Percentiles rank a stretch among this genome's conserved stretches.
Evolutionary conservation across 192 early-diverging fungal species (phyloP).

Genomic region (Coemansia sp.): DNA sequence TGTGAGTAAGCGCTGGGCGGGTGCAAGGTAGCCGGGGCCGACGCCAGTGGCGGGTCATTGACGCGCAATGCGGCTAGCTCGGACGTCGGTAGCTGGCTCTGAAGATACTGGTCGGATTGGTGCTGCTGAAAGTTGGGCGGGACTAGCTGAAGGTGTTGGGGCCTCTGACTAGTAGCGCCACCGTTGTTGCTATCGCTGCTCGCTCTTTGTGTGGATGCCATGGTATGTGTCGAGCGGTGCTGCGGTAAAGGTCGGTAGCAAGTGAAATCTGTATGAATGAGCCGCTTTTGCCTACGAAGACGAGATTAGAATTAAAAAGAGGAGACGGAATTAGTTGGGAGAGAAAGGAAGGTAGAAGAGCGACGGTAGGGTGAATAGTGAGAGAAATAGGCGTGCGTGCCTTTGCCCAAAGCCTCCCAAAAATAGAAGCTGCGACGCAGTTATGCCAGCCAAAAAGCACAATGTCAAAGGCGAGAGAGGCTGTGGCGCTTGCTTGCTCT

Average conservation of each 20-base stretch:
- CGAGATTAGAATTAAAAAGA: neutral
- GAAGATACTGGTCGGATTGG: conserved; percentile 3
- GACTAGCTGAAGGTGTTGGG: neutral
- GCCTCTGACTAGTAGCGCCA: neutral
- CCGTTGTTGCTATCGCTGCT: conserved; percentile 5
- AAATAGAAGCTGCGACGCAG: neutral
- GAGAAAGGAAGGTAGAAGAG: conserved; percentile 3
- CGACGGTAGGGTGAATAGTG: too few relatives aligned
- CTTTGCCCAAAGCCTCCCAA: neutral
- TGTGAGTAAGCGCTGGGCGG: conserved; percentile 36
- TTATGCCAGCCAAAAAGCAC: conserved; percentile 1
- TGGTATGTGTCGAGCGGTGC: conserved; percentile 1
- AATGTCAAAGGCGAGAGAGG: neutral
- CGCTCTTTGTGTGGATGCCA: conserved; percentile 11
- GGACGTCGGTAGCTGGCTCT: conserved; percentile 7
- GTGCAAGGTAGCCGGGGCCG: neutral
- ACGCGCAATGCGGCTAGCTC: conserved; percentile 32
- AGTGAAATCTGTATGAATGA: neutral
- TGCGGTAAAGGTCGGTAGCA: neutral
- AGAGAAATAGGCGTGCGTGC: neutral
- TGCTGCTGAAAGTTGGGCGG: neutral
- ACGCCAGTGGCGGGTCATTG: neutral
- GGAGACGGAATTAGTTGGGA: neutral
- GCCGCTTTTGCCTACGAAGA: neutral
- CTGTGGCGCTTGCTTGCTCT: neutral